Conservation (phyloP, 140 eudicot species). For the Erigeron philadelphicus region DNA sequence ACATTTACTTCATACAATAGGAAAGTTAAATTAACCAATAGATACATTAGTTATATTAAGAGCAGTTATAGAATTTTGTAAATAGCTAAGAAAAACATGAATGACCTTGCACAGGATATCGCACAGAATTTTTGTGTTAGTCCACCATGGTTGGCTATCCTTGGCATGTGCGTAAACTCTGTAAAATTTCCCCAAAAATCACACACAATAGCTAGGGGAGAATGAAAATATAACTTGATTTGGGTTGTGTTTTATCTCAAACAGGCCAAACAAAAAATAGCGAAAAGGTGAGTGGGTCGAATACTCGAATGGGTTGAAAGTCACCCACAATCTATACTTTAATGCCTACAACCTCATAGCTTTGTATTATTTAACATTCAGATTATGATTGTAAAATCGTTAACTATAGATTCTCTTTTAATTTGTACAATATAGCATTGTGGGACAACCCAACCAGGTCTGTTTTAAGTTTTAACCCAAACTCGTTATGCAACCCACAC, state of each 20-base stretch:
- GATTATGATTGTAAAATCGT: neutral
- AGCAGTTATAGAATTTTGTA: neutral
- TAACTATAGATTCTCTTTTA: neutral
- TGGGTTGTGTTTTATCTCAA: neutral
- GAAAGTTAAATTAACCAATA: neutral
- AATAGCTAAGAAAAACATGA: slow-evolving; percentile 14
- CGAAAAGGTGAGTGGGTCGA: neutral
- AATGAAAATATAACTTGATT: slow-evolving; percentile 7
- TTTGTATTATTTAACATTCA: neutral
- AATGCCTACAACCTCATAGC: neutral
- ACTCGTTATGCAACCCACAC: neutral
- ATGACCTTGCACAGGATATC: slow-evolving; percentile 50
- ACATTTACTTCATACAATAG: neutral
- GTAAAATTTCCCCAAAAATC: slow-evolving; percentile 15
- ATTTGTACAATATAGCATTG: neutral
- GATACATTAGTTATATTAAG: neutral
- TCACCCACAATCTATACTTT: neutral
- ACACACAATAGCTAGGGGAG: slow-evolving; percentile 8
- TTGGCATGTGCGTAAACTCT: slow-evolving; percentile 52
- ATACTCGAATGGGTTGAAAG: neutral
- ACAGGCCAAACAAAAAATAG: neutral
- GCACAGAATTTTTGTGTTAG: slow-evolving; percentile 40
- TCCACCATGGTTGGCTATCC: slow-evolving; percentile 34
- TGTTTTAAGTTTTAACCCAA: neutral
- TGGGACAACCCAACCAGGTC: neutral